Conservation (phyloP, 129 eudicot species). For the Centrapalus pauciflorus region DNA sequence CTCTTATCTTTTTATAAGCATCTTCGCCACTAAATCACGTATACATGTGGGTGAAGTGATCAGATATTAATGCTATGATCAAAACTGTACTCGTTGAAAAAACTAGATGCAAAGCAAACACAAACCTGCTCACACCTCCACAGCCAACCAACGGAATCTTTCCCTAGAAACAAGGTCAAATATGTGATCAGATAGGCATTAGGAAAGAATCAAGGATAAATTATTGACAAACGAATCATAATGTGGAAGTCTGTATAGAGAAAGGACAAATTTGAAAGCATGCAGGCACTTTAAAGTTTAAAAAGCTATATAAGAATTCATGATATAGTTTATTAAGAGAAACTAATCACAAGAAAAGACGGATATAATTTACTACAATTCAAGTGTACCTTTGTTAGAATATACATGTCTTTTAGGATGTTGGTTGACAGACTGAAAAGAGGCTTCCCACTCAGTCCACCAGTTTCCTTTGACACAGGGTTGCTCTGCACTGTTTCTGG, state of each 20-base stretch:
- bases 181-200: neutral
- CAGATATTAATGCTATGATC: neutral
- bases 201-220: neutral
- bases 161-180: constrained; percentile 42
- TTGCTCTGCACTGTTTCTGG: constrained; percentile 54
- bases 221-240: neutral
- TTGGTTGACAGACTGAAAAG: constrained; percentile 70
- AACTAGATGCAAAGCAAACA: constrained; percentile 1
- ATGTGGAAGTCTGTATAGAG: neutral
- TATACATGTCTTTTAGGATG: constrained; percentile 80
- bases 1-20: constrained; percentile 90
- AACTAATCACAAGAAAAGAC: neutral
- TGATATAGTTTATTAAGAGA: neutral
- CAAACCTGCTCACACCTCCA: constrained; percentile 91
- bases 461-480: constrained; percentile 73
- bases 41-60: neutral
- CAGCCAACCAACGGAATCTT: constrained; percentile 87
- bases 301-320: neutral
- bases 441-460: constrained; percentile 98
- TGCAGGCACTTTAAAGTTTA: neutral
- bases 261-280: neutral
- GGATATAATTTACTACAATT: neutral
- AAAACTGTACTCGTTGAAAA: neutral
- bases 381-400: constrained; percentile 70
- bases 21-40: constrained; percentile 72